Conservation (phyloP, 306 rosid species). For the Cucurbita maxima region DNA sequence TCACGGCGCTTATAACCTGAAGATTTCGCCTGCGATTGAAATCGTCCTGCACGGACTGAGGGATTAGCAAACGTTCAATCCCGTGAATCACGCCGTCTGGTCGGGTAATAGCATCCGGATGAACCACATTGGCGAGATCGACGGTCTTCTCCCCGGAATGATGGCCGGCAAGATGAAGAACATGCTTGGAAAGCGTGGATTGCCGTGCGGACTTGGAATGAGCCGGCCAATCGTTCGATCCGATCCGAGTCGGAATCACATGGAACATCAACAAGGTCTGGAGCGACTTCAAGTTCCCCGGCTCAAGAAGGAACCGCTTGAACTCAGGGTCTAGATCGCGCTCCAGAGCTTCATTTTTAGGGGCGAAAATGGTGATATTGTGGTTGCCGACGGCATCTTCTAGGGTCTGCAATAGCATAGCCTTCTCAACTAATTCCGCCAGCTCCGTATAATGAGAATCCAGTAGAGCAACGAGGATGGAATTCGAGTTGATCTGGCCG, state of each 20-base stretch:
- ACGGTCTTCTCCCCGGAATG: constrained; percentile 12
- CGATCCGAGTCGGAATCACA: constrained; percentile 14
- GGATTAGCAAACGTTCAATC: constrained; percentile 15
- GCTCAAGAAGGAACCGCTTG: constrained; percentile 17
- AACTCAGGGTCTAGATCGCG: constrained; percentile 19
- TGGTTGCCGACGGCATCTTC: constrained; percentile 12
- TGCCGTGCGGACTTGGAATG: constrained; percentile 1
- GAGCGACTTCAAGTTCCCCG: constrained; percentile 12
- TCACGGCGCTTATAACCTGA: constrained; percentile 10
- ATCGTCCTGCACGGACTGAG: constrained; percentile 13
- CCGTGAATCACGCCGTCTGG: constrained; percentile 20
- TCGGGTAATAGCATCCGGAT: constrained; percentile 14
- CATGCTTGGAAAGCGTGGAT: constrained; percentile 1
- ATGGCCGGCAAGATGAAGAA: neutral
- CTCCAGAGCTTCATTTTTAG: constrained; percentile 18
- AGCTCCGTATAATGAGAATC: constrained; percentile 21
- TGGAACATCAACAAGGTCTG: constrained; percentile 15
- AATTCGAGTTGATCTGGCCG: constrained; percentile 17
- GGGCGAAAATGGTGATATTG: constrained; percentile 18
- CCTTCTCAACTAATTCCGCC: constrained; percentile 18
- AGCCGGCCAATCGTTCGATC: constrained; percentile 8
- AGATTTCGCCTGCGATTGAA: constrained; percentile 17
- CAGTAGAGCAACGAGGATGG: constrained; percentile 17
- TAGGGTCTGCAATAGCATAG: constrained; percentile 9
- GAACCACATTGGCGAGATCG: constrained; percentile 9